Evolutionary conservation across 345 rosid genomes (phyloP).

Genomic region (Salix suchowensis): DNA sequence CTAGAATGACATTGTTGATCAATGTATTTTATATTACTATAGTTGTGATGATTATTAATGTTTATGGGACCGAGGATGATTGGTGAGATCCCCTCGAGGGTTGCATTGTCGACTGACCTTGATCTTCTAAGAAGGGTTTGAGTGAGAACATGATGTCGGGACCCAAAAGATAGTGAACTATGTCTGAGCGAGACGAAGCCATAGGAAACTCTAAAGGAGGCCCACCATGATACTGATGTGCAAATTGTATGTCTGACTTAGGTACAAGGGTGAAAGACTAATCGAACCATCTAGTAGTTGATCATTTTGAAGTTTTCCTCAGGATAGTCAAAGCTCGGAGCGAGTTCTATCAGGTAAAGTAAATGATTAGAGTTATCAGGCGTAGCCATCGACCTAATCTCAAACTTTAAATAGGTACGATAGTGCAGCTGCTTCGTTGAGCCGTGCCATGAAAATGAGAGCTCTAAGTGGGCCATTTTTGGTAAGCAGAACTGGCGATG

Average conservation of each 20-base stretch:
- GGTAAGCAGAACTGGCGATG: no score
- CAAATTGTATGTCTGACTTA: neutral
- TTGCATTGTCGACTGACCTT: neutral
- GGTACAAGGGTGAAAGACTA: slow-evolving; percentile 34
- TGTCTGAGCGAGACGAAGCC: neutral
- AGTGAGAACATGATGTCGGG: slow-evolving; percentile 1
- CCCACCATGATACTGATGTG: neutral
- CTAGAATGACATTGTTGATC: no score
- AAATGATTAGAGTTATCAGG: neutral
- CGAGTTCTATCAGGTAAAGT: slow-evolving; percentile 10
- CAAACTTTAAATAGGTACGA: no score
- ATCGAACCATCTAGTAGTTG: slow-evolving; percentile 30
- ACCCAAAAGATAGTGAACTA: neutral
- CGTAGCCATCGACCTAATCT: no score
- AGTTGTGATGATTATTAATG: no score
- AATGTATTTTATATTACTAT: no score
- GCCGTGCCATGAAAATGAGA: no score
- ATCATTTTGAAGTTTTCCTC: slow-evolving; percentile 36
- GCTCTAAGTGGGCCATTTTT: no score
- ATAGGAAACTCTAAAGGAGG: neutral
- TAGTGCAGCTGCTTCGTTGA: no score
- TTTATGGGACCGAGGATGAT: neutral
- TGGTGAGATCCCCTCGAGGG: neutral
- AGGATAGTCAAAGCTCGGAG: slow-evolving; percentile 24
- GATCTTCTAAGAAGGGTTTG: neutral